Conservation (phyloP, 2,329 filamentous ascomycete genomes). For the Akanthomyces lecanii region DNA sequence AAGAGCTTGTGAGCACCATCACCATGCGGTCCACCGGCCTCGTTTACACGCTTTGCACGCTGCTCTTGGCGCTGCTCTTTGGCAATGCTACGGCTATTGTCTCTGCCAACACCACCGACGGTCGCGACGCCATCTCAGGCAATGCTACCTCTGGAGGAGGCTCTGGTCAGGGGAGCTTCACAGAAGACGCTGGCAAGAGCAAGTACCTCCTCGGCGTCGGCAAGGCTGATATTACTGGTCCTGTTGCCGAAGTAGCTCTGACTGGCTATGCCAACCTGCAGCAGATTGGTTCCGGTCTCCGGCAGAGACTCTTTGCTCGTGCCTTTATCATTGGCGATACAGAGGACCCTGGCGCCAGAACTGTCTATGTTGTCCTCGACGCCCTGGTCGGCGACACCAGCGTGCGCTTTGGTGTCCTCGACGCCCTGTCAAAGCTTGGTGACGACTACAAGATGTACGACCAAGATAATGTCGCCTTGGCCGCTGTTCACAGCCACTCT, state of each 20-base stretch:
- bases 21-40: not conserved
- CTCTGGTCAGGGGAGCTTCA: not conserved
- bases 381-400: slow-evolving; percentile 81
- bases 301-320: slow-evolving; percentile 82
- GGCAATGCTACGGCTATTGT: not conserved
- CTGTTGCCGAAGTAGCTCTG: slow-evolving; percentile 86
- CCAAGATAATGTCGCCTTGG: slow-evolving; percentile 79
- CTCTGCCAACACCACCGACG: not conserved
- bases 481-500: slow-evolving; percentile 88
- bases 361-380: slow-evolving; percentile 85
- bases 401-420: slow-evolving; percentile 75
- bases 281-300: slow-evolving; percentile 77
- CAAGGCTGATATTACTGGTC: slow-evolving; percentile 60
- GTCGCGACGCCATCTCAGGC: not conserved
- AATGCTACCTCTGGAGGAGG: not conserved
- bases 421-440: slow-evolving; percentile 66
- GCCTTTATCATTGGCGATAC: slow-evolving; percentile 80
- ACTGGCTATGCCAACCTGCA: slow-evolving; percentile 87
- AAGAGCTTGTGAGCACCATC: not conserved
- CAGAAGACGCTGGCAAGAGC: slow-evolving; percentile 21
- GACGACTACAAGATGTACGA: slow-evolving; percentile 69
- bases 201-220: slow-evolving; percentile 51
- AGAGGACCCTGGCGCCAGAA: slow-evolving; percentile 61
- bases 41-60: not conserved
- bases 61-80: not conserved